phyloP scores from a whole-genome alignment of 2,329 filamentous ascomycete genomes.

The Aspergillus carbonarius region DNA sequence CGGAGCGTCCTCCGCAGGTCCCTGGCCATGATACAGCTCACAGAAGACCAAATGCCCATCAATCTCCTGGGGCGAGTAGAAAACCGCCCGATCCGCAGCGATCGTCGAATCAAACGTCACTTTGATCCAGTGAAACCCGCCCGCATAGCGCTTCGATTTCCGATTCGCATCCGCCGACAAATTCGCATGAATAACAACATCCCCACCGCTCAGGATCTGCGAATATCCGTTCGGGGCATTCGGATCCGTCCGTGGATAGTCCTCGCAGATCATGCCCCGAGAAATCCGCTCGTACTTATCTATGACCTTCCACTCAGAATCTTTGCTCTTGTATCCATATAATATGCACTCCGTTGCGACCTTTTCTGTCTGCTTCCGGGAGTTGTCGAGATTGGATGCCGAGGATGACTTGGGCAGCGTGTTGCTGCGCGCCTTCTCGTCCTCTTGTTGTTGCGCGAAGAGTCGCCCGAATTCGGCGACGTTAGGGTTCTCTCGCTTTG shows the following conservation, averaged over 20 bases:
- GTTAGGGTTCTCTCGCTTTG: slow-evolving; percentile 54
- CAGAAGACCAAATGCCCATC: slow-evolving; percentile 70
- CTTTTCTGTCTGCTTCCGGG: slow-evolving; percentile 43
- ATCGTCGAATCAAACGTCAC: slow-evolving; percentile 74
- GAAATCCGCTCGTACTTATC: slow-evolving; percentile 85
- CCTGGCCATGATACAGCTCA: slow-evolving; percentile 66
- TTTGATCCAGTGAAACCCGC: slow-evolving; percentile 90
- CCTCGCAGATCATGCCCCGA: slow-evolving; percentile 78
- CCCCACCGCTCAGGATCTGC: slow-evolving; percentile 70
- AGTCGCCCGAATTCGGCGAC: slow-evolving; percentile 49
- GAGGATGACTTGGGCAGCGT: slow-evolving; percentile 41
- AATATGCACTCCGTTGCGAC: slow-evolving; percentile 77
- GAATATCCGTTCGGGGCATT: slow-evolving; percentile 67
- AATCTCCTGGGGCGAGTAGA: slow-evolving; percentile 69
- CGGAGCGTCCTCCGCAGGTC: slow-evolving; percentile 64
- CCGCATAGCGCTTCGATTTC: slow-evolving; percentile 77
- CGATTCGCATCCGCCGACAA: slow-evolving; percentile 71
- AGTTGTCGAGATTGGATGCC: slow-evolving; percentile 41
- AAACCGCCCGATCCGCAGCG: slow-evolving; percentile 68
- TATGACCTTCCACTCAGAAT: slow-evolving; percentile 75
- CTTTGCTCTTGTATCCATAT: slow-evolving; percentile 74
- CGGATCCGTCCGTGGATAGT: slow-evolving; percentile 85
- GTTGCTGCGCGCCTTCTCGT: slow-evolving; percentile 36
- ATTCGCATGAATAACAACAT: slow-evolving; percentile 65
- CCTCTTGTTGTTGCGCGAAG: slow-evolving; percentile 46